Evolutionary conservation across 2,329 filamentous ascomycete genomes (phyloP).

Genomic region (Talaromyces islandicus): DNA sequence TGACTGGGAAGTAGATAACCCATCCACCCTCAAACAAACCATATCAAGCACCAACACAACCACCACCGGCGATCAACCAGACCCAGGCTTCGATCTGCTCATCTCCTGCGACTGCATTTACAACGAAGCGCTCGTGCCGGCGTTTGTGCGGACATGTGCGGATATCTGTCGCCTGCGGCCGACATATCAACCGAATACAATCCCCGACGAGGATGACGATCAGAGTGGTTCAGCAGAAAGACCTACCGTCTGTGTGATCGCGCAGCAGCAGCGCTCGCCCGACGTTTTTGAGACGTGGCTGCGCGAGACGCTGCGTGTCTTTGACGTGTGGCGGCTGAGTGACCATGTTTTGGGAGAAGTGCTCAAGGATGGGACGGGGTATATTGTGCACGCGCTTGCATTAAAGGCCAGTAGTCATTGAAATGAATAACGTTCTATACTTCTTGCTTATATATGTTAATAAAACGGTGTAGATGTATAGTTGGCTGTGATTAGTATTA

Average conservation of each 20-base stretch:
- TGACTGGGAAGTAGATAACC: constrained; percentile 70
- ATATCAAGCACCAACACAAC: constrained; percentile 18
- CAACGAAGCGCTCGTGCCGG: constrained; percentile 77
- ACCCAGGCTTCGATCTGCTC: constrained; percentile 60
- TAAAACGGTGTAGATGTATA: background rate
- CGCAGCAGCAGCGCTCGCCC: constrained; percentile 79
- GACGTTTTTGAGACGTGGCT: constrained; percentile 84
- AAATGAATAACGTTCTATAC: background rate
- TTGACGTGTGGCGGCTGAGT: constrained; percentile 70
- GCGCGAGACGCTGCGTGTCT: constrained; percentile 57
- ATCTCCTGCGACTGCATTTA: constrained; percentile 93
- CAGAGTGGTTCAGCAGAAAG: background rate
- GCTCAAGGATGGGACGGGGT: constrained; percentile 62
- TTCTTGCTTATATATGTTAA: background rate
- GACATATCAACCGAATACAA: constrained; percentile 13
- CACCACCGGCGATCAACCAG: background rate
- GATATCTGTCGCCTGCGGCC: constrained; percentile 63
- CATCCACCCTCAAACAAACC: constrained; percentile 26
- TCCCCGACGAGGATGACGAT: background rate
- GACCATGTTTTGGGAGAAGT: constrained; percentile 55
- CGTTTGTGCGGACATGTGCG: constrained; percentile 74
- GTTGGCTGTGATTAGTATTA: background rate
- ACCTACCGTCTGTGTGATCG: constrained; percentile 71
- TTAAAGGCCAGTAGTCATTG: constrained; percentile 34
- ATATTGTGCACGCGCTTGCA: constrained; percentile 74